Percentiles rank a stretch among this genome's conserved stretches.
Evolutionary conservation across 2,329 filamentous ascomycete genomes (phyloP).

Genomic region (Fusarium begoniae): DNA sequence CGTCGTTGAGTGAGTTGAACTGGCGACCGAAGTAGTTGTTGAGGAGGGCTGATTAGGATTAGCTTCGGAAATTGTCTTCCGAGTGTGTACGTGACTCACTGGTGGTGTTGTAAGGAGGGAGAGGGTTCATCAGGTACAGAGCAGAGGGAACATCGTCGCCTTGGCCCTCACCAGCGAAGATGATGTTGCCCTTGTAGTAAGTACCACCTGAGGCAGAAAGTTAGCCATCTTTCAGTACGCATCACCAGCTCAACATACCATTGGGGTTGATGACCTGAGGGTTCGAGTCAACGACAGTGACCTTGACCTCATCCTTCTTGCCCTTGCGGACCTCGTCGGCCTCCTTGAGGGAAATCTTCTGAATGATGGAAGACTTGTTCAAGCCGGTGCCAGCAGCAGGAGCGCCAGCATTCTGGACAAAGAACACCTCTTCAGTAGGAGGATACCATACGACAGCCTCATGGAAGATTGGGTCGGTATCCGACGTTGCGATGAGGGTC

Average conservation of each 20-base stretch:
- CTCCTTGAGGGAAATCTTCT: slow-evolving; percentile 59
- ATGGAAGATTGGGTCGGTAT: slow-evolving; percentile 59
- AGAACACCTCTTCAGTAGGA: slow-evolving; percentile 62
- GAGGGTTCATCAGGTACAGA: slow-evolving; percentile 38
- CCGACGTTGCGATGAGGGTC: slow-evolving; percentile 58
- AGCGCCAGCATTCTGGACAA: slow-evolving; percentile 61
- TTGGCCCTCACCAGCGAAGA: slow-evolving; percentile 61
- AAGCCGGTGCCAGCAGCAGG: slow-evolving; percentile 58
- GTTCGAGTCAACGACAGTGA: slow-evolving; percentile 54
- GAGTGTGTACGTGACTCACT: slow-evolving; percentile 39
- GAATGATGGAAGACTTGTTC: slow-evolving; percentile 59
- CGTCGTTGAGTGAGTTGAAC: slow-evolving; percentile 69
- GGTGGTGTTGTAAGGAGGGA: slow-evolving; percentile 60
- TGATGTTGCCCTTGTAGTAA: slow-evolving; percentile 59
- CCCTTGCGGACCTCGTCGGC: slow-evolving; percentile 46
- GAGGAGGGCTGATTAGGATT: slow-evolving; percentile 52
- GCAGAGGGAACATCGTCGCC: slow-evolving; percentile 48
- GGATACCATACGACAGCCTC: slow-evolving; percentile 63
- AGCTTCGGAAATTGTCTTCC: not conserved
- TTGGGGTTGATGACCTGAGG: slow-evolving; percentile 61
- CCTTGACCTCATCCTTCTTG: slow-evolving; percentile 48
- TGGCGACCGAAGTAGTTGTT: slow-evolving; percentile 68
- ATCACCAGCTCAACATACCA: slow-evolving; percentile 38
- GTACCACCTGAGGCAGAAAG: slow-evolving; percentile 52
- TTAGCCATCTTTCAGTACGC: not conserved